Evolutionary conservation across 2,329 filamentous ascomycete species (phyloP), one percentile per base, ranked within the genome.

Genomic region (Cordyceps cicadae): DNA sequence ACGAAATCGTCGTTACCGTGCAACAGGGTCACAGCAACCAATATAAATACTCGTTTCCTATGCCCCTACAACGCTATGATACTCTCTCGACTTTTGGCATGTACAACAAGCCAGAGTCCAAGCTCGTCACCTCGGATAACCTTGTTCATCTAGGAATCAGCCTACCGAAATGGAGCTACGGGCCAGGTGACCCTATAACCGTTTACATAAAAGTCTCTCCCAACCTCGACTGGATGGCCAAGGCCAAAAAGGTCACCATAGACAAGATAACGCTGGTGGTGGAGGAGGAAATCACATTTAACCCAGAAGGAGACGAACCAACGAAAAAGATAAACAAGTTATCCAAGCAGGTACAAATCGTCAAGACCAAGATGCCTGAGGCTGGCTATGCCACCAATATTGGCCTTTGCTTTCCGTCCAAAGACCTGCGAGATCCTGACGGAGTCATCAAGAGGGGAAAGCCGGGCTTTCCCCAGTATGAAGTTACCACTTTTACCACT

Each of bases 271-370:
- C 92, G 1, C 87, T 97, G 48, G 86, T 86, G 14, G 95, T 99
- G 67, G 94, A 97, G 70, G 94, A 99, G 74, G 93, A 97, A 71
- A 96, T 97, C 62, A 95, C 94, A n/a, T 99, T 90, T 76, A 97
- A 99, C 66, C 94, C 94, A 34, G 93, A 97, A 74, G 94, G 94
- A 54, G 94, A 97, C 70, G 94, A 97, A 71, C 92, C 92, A 32
- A 89, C 89, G 37, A 90, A 90, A 66, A 97, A 96, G 74, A 79
- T 91, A 66, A 97, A 96, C 74, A 89, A 87, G 61, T 78, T 99
- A 65, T 87, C 89, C 15, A 94, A 92, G 72, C 89, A 93, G 67
- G 87, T 87, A 1, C 90, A 97, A 69, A 77, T 80, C 0, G 87
- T 99, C 34, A 89, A 90, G 55, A 84, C 89, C 58, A 95, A 89